phyloP scores from a whole-genome alignment of 768 basidiomycete genomes.

The Tricholoma flavovirens region DNA sequence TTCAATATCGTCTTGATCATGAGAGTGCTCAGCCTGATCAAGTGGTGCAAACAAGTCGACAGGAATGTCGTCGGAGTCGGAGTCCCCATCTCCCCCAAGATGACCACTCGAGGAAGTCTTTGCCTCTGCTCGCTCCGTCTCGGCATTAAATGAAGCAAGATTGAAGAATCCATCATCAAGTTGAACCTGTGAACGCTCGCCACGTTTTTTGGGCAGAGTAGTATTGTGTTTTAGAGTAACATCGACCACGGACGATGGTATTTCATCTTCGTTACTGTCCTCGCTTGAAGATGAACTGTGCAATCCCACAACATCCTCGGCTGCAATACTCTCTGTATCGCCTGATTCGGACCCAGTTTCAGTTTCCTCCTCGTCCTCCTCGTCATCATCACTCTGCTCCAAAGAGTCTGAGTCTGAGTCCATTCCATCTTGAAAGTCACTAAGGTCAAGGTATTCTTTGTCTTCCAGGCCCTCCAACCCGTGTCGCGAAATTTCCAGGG shows the following conservation, averaged over 20 bases:
- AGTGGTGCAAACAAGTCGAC: constrained; percentile 68
- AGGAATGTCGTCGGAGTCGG: constrained; percentile 47
- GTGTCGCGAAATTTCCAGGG: constrained; percentile 18
- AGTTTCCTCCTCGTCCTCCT: constrained; percentile 20
- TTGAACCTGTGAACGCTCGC: constrained; percentile 23
- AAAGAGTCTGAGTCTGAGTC: constrained; percentile 18
- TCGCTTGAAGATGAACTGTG: constrained; percentile 34
- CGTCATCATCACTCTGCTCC: constrained; percentile 16
- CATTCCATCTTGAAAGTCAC: constrained; percentile 26
- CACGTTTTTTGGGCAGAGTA: neutral
- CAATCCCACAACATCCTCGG: constrained; percentile 25
- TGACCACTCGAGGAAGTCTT: constrained; percentile 53
- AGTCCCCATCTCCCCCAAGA: constrained; percentile 43
- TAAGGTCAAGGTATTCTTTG: constrained; percentile 29
- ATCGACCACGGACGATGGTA: constrained; percentile 18
- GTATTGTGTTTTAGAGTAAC: neutral
- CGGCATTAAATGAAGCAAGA: constrained; percentile 80
- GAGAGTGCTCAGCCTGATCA: constrained; percentile 24
- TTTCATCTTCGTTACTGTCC: constrained; percentile 27
- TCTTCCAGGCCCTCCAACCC: constrained; percentile 25
- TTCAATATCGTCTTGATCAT: constrained; percentile 30
- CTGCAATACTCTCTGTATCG: constrained; percentile 20
- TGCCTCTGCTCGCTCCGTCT: constrained; percentile 76
- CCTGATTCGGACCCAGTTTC: constrained; percentile 22
- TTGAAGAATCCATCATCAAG: constrained; percentile 92